These are phyloP conservation scores for Phytophthora lateralis DNA, from an alignment of 352 stramenopile species.

Conservation along the genomic window DNA sequence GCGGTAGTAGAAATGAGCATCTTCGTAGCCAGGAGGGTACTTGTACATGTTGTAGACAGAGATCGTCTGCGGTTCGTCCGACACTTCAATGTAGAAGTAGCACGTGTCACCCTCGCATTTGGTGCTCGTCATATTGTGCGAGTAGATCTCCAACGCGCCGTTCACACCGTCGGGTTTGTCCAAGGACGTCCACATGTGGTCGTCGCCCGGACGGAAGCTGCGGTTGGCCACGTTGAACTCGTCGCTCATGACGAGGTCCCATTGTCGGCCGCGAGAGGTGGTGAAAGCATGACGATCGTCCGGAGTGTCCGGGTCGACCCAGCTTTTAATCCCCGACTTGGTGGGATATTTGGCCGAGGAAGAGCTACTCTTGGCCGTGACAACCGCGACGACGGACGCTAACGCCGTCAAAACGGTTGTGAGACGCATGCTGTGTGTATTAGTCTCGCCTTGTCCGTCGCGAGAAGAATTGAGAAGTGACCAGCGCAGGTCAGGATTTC, in stretches of 20 bases:
- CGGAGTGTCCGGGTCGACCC: constrained; percentile 60
- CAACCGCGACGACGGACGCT: constrained; percentile 2
- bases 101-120: constrained; percentile 59
- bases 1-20: constrained; percentile 49
- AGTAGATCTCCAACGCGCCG: constrained; percentile 93
- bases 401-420: not conserved
- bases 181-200: constrained; percentile 93
- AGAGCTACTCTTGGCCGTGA: constrained; percentile 20
- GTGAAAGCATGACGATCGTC: constrained; percentile 38
- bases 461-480: constrained; percentile 25
- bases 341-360: constrained; percentile 33
- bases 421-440: constrained; percentile 17
- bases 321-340: constrained; percentile 57
- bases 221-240: constrained; percentile 92
- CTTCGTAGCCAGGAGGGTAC: constrained; percentile 51
- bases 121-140: constrained; percentile 79
- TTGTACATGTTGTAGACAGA: constrained; percentile 63
- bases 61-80: constrained; percentile 51
- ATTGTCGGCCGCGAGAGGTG: constrained; percentile 54
- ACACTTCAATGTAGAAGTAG: constrained; percentile 64
- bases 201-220: constrained; percentile 88
- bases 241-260: constrained; percentile 91
- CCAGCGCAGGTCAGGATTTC: not conserved
- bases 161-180: constrained; percentile 96
- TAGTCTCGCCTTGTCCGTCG: constrained; percentile 1